Percentiles rank a stretch among this genome's conserved stretches.
phyloP scores from a whole-genome alignment of 371 early-diverging fungal species.

The Syncephalis fuscata region DNA sequence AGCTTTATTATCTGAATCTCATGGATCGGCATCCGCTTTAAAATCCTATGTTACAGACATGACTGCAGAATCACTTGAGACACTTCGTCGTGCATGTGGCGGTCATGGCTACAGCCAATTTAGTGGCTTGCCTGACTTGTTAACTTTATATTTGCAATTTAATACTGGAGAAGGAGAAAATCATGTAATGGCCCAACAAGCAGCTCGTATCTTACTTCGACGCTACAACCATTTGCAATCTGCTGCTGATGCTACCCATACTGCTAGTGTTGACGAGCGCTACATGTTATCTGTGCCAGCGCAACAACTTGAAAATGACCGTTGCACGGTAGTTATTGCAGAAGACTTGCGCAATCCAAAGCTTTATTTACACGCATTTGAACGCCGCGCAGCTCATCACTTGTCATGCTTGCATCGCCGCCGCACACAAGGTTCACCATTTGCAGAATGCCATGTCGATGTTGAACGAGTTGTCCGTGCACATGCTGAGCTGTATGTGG shows the following conservation, averaged over 20 bases:
- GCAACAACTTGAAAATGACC: constrained; percentile 18
- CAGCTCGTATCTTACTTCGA: constrained; percentile 37
- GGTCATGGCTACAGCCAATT: constrained; percentile 74
- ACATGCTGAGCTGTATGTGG: no score
- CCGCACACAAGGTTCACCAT: no score
- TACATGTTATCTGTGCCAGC: constrained; percentile 3
- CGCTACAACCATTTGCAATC: background rate
- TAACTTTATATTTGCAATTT: constrained; percentile 46
- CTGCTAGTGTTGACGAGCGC: background rate
- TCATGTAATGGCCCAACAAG: constrained; percentile 66
- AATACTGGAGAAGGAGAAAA: constrained; percentile 80
- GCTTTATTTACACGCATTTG: no score
- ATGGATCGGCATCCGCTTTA: constrained; percentile 66
- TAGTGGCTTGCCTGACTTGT: constrained; percentile 57
- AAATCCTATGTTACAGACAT: constrained; percentile 39
- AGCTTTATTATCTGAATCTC: constrained; percentile 53
- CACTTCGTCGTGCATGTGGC: constrained; percentile 66
- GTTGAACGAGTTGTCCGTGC: no score
- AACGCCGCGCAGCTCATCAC: no score
- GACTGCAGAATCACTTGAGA: constrained; percentile 58
- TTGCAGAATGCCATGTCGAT: no score
- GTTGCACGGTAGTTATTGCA: no score
- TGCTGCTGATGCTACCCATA: background rate
- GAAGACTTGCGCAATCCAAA: no score
- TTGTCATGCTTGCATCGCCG: no score